Conservation (phyloP, 2,329 filamentous ascomycete species). For the Knoxdaviesia capensis region DNA sequence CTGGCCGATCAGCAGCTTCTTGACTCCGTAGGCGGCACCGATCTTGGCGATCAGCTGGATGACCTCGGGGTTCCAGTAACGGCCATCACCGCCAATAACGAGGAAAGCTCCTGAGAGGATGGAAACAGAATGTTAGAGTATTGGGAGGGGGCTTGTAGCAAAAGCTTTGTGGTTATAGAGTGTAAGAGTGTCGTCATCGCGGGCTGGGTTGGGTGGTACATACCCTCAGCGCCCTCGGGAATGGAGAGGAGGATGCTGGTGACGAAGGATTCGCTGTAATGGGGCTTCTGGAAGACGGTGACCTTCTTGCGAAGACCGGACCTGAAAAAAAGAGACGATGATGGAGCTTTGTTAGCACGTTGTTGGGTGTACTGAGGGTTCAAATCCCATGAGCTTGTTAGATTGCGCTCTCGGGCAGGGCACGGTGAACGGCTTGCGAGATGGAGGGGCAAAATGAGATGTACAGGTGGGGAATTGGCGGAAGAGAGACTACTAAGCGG, state of each 20-base stretch:
- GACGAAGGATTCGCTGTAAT: constrained; percentile 95
- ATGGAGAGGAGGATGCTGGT: constrained; percentile 90
- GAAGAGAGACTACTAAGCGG: no score
- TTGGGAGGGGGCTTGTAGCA: constrained; percentile 3
- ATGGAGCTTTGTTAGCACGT: neutral
- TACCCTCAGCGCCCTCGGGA: constrained; percentile 73
- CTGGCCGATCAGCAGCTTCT: constrained; percentile 94
- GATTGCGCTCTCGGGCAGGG: no score
- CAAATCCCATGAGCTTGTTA: no score
- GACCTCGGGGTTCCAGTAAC: constrained; percentile 93
- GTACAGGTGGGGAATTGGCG: no score
- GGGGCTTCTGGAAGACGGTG: constrained; percentile 81
- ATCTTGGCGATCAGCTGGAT: constrained; percentile 96
- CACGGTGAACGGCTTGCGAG: no score
- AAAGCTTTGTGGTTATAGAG: neutral
- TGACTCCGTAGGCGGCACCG: constrained; percentile 87
- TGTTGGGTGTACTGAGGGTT: no score
- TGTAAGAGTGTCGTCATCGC: constrained; percentile 1
- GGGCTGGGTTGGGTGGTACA: constrained; percentile 5
- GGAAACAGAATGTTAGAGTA: neutral
- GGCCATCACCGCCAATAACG: constrained; percentile 92
- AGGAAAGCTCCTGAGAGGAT: constrained; percentile 44
- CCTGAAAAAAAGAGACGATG: constrained; percentile 22
- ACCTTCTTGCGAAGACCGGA: constrained; percentile 99
- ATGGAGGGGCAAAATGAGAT: no score